Conservation (phyloP, 2,329 filamentous ascomycete genomes). For the Thermoascus crustaceus region DNA sequence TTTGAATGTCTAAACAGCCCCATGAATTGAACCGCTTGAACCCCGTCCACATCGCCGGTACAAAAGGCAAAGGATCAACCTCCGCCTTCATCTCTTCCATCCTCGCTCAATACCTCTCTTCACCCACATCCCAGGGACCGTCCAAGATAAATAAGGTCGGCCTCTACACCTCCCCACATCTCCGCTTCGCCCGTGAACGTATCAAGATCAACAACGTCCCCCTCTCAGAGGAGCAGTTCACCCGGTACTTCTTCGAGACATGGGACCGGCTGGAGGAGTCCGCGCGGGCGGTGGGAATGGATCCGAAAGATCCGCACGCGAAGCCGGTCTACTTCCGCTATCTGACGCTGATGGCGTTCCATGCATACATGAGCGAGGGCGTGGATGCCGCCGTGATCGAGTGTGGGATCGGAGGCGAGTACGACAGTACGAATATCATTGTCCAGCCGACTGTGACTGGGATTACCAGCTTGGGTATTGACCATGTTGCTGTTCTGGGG, state of each 20-base stretch:
- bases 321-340: conserved; percentile 93
- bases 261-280: conserved; percentile 62
- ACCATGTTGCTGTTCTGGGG: conserved; percentile 75
- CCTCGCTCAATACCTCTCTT: conserved; percentile 54
- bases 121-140: conserved; percentile 16
- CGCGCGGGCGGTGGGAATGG: conserved; percentile 43
- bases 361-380: conserved; percentile 68
- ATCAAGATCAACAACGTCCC: conserved; percentile 71
- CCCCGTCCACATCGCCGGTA: conserved; percentile 78
- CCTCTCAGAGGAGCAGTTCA: conserved; percentile 60
- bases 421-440: conserved; percentile 85
- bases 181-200: conserved; percentile 73
- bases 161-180: conserved; percentile 78
- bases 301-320: conserved; percentile 45
- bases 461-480: conserved; percentile 74
- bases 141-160: conserved; percentile 52
- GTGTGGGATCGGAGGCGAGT: conserved; percentile 89
- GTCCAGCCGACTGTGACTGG: conserved; percentile 60
- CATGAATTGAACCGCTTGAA: conserved; percentile 53
- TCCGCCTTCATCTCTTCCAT: conserved; percentile 77
- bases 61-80: conserved; percentile 89
- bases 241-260: conserved; percentile 71
- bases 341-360: conserved; percentile 79
- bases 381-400: conserved; percentile 77
- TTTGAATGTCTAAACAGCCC: conserved; percentile 37